Evolutionary conservation across 2,329 filamentous ascomycete genomes (phyloP).

Genomic region (Aspergillus eucalypticola): DNA sequence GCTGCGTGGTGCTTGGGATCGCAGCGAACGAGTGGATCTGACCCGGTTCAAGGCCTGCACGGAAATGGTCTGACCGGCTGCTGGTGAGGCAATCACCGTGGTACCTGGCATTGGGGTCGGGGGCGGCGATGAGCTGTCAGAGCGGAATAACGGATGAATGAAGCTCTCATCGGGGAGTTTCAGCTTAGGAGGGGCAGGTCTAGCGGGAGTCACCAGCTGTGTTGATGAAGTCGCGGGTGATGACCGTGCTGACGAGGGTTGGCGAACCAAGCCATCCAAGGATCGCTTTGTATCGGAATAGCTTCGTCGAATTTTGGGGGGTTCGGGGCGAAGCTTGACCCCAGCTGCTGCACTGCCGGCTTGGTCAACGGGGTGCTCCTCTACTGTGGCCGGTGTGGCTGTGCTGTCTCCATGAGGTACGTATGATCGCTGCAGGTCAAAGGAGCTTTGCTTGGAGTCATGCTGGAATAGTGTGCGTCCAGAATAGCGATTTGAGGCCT

Average conservation of each 20-base stretch:
- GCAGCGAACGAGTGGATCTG: slow-evolving; percentile 35
- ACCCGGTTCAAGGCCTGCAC: slow-evolving; percentile 39
- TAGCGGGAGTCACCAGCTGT: slow-evolving; percentile 18
- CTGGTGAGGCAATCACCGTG: slow-evolving; percentile 56
- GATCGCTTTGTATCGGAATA: slow-evolving; percentile 25
- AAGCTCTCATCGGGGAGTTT: slow-evolving; percentile 48
- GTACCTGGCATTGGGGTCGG: slow-evolving; percentile 55
- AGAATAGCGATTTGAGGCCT: slow-evolving; percentile 33
- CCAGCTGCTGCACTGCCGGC: slow-evolving; percentile 15
- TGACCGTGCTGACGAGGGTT: slow-evolving; percentile 18
- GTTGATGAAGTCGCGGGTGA: slow-evolving; percentile 25
- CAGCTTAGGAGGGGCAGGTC: slow-evolving; percentile 21
- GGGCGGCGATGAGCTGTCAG: slow-evolving; percentile 54
- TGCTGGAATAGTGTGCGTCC: slow-evolving; percentile 31
- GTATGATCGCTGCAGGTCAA: slow-evolving; percentile 24
- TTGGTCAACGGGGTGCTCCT: slow-evolving; percentile 5
- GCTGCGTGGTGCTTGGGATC: slow-evolving; percentile 24
- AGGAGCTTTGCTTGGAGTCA: slow-evolving; percentile 24
- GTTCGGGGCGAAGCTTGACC: slow-evolving; percentile 3
- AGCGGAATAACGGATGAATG: slow-evolving; percentile 61
- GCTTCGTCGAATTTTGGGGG: slow-evolving; percentile 15
- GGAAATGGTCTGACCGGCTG: slow-evolving; percentile 55
- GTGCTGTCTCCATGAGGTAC: slow-evolving; percentile 15
- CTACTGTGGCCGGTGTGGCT: slow-evolving; percentile 6
- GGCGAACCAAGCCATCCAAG: slow-evolving; percentile 27